These are phyloP conservation scores for Puccinia coronata DNA, from an alignment of 1,284 basidiomycete genomes.

Conservation along the genomic window DNA sequence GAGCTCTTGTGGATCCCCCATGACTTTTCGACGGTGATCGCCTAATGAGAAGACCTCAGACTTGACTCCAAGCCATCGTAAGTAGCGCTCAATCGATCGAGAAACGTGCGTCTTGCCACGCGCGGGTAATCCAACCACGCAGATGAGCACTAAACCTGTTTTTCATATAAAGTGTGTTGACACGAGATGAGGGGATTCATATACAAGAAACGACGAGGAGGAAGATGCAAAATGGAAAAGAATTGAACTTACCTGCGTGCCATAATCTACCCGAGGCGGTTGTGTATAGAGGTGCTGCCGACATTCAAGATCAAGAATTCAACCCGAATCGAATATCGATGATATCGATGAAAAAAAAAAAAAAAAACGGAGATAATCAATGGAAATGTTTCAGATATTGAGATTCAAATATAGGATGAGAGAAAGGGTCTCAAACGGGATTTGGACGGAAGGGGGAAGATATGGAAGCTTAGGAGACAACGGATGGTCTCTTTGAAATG, in stretches of 20 bases:
- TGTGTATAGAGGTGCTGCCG: slow-evolving; percentile 55
- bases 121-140: slow-evolving; percentile 81
- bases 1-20: slow-evolving; percentile 84
- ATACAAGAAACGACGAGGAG: background rate
- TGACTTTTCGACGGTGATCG: slow-evolving; percentile 84
- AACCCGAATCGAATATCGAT: too few species aligned
- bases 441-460: too few species aligned
- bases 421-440: background rate
- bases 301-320: background rate
- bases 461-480: background rate
- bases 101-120: slow-evolving; percentile 96
- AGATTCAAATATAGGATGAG: background rate
- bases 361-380: background rate
- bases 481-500: background rate
- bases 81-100: slow-evolving; percentile 88
- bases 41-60: slow-evolving; percentile 91
- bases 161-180: too few species aligned
- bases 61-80: slow-evolving; percentile 96
- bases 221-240: background rate
- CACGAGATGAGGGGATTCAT: too few species aligned
- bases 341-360: background rate
- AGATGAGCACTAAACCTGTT: slow-evolving; percentile 74
- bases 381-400: background rate
- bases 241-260: slow-evolving; percentile 69
- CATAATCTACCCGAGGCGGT: slow-evolving; percentile 69